Conservation (phyloP, 257 asterid genomes). For the Solanum chiquidenum region DNA sequence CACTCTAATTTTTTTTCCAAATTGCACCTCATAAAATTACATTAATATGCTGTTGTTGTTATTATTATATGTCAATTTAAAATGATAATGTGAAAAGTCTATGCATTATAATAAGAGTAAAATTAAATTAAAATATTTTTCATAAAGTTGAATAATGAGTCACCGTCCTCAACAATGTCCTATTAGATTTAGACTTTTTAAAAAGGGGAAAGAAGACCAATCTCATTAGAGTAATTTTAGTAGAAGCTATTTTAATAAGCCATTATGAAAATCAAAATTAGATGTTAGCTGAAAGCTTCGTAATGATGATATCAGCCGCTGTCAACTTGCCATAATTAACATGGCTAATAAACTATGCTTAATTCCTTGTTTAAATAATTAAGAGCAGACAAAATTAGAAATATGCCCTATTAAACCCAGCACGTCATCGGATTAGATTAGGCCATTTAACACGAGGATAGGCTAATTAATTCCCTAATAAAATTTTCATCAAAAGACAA, state of each 20-base stretch:
- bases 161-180: neutral
- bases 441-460: neutral
- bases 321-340: neutral
- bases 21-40: neutral
- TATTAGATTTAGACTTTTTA: neutral
- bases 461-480: neutral
- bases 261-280: neutral
- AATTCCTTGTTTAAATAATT: neutral
- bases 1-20: no score
- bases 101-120: neutral
- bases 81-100: neutral
- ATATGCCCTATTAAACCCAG: neutral
- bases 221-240: neutral
- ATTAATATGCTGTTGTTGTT: no score
- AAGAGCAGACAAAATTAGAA: neutral
- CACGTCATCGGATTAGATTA: neutral
- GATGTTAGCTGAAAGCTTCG: neutral
- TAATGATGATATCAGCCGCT: neutral
- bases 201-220: neutral
- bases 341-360: neutral
- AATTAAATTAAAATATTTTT: neutral
- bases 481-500: neutral
- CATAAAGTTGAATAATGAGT: neutral
- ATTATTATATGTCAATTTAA: neutral
- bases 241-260: neutral